These are phyloP conservation scores for Schizopora paradoxa DNA, from an alignment of 1,284 basidiomycete species.

Conservation along the genomic window DNA sequence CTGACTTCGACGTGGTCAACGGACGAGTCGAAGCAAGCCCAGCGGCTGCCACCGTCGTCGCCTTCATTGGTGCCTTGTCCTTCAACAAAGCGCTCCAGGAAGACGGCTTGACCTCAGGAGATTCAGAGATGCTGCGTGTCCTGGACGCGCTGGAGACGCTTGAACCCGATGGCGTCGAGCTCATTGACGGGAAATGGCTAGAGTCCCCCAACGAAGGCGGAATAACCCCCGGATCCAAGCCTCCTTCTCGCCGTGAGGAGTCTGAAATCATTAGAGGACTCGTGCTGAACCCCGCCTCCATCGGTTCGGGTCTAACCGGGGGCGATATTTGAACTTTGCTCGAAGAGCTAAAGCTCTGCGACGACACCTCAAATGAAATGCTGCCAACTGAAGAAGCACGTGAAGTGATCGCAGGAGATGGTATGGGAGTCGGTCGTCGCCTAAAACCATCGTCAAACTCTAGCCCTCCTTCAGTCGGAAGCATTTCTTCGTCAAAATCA, in stretches of 20 bases:
- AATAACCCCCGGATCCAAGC: constrained; percentile 14
- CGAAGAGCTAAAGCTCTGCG: constrained; percentile 22
- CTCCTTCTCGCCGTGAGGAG: constrained; percentile 2
- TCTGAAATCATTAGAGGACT: constrained; percentile 24
- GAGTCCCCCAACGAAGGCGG: constrained; percentile 10
- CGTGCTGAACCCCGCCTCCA: constrained; percentile 34
- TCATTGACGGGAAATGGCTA: constrained; percentile 29
- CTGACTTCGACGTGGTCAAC: no score
- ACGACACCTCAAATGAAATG: constrained; percentile 13
- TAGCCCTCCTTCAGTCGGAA: constrained; percentile 13
- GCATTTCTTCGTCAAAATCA: constrained; percentile 44
- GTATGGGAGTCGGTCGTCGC: neutral
- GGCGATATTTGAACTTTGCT: constrained; percentile 37
- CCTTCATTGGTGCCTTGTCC: constrained; percentile 3
- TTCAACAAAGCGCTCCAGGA: constrained; percentile 3
- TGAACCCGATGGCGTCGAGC: constrained; percentile 26
- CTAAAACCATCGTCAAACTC: no score
- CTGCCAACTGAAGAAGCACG: neutral
- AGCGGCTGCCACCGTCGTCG: neutral
- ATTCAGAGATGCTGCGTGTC: constrained; percentile 2
- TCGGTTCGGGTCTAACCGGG: constrained; percentile 32
- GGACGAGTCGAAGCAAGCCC: neutral
- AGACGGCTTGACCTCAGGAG: constrained; percentile 15
- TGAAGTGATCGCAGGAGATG: neutral
- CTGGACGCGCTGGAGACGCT: constrained; percentile 17